Evolutionary conservation across 768 basidiomycete species (phyloP).

Genomic region (Symmetrospora coprosmae): DNA sequence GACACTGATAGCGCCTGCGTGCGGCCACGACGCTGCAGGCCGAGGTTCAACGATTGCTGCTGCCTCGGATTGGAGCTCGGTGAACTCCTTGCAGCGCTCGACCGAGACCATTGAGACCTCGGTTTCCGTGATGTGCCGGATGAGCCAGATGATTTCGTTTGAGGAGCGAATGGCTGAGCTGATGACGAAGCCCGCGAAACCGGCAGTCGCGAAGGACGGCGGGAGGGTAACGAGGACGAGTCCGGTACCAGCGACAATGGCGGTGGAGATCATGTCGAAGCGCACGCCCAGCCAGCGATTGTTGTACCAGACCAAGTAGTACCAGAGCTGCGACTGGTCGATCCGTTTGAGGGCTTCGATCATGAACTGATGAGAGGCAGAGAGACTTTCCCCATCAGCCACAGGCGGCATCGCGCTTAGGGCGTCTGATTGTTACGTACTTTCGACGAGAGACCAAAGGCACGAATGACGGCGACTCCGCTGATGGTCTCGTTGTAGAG

Average conservation of each 20-base stretch:
- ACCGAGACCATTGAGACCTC: slow-evolving; percentile 33
- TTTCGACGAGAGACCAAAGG: slow-evolving; percentile 28
- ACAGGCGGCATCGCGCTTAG: too few species aligned
- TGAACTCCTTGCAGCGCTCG: slow-evolving; percentile 33
- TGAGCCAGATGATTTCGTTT: slow-evolving; percentile 32
- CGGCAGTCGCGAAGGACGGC: slow-evolving; percentile 23
- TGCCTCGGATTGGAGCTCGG: background rate
- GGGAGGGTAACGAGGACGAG: slow-evolving; percentile 29
- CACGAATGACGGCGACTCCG: slow-evolving; percentile 33
- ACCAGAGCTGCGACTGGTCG: slow-evolving; percentile 26
- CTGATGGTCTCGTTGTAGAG: slow-evolving; percentile 32
- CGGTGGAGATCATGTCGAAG: slow-evolving; percentile 24
- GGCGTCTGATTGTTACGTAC: too few species aligned
- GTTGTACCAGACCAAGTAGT: slow-evolving; percentile 25
- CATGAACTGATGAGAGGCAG: background rate
- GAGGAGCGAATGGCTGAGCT: slow-evolving; percentile 20
- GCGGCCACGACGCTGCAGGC: slow-evolving; percentile 29
- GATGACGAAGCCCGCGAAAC: slow-evolving; percentile 19
- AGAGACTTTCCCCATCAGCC: too few species aligned
- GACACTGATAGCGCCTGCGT: slow-evolving; percentile 27
- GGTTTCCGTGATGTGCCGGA: slow-evolving; percentile 34
- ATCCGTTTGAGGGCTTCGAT: background rate
- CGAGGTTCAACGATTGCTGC: slow-evolving; percentile 27
- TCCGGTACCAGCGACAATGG: slow-evolving; percentile 21
- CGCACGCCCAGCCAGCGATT: slow-evolving; percentile 32